phyloP scores from a whole-genome alignment of 2,329 filamentous ascomycete genomes.

The Curvularia spicifera region DNA sequence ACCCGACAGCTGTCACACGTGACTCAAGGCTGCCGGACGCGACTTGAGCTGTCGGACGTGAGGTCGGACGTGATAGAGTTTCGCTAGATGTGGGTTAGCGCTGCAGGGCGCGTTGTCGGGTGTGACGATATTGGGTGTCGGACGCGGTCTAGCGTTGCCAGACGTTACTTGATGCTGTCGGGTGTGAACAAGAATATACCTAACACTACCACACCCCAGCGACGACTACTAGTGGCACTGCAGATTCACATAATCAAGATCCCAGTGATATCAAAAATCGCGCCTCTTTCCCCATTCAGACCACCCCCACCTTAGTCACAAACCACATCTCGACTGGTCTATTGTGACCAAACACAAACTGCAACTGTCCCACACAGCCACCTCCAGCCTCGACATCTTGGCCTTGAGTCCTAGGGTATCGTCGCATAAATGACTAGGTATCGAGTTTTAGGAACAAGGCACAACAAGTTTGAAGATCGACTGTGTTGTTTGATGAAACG shows the following conservation, averaged over 20 bases:
- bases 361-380: neutral
- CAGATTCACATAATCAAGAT: neutral
- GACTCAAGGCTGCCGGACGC: neutral
- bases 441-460: conserved; percentile 12
- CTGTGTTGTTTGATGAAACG: conserved; percentile 33
- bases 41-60: neutral
- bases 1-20: neutral
- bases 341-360: conserved; percentile 9
- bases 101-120: neutral
- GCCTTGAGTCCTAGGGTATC: neutral
- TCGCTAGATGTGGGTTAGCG: neutral
- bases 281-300: conserved; percentile 10
- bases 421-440: conserved; percentile 7
- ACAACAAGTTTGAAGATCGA: conserved; percentile 30
- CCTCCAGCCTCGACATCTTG: neutral
- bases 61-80: neutral
- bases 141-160: neutral
- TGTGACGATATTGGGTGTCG: too few species aligned
- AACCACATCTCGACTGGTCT: conserved; percentile 6
- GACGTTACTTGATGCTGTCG: neutral
- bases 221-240: neutral
- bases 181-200: neutral
- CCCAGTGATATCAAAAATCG: neutral
- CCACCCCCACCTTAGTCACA: neutral
- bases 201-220: neutral